Base-by-base conservation (phyloP, 164 flowering plant genomes). In the Umbilicus rupestris region DNA sequence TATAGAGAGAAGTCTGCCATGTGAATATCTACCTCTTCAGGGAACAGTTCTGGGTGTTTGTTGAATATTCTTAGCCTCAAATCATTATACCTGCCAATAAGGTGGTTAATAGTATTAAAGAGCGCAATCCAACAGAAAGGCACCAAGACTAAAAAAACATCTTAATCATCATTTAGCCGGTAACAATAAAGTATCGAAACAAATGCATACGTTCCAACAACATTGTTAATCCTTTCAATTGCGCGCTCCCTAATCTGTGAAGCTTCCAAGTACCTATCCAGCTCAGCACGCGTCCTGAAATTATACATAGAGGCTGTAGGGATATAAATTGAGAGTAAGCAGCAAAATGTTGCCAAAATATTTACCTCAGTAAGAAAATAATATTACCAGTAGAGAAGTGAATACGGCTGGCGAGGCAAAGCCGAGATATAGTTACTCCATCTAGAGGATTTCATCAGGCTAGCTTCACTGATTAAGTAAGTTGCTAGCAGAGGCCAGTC, bases 401-500 rank as follows among this genome's bases (percentile, higher is more conserved):
- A 90, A 72, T 94, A 94, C 0, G 98, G 98, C 70, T 90, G 97
- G 37, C 83, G 83, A 20, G 97, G 98, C 72, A 94, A 78, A 63
- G 98, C 98, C 3, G 95, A 85, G 50, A 94, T 90, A 74, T 90
- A 94, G 68, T 81, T 89, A 66, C 73, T 79, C 98, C 98, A 94
- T 80, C 87, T 82, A 46, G 98, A 94, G 50, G 92, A 81, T 20
- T 76, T 65, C 79, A 69, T 72, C 46, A 78, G 64, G 76, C 89
- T 84, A 42, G 98, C 97, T 84, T 94, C 98, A 68, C 97, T 87
- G 35, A 94, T 90, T 66, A 94, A 78, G 73, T 90, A 89, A 35
- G 95, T 90, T 10, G 98, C 97, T 69, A 94, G 82, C 52, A 94
- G 69, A 20, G 98, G 98, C 98, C 97, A 94, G 75, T 94, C 96